Percentiles rank a stretch among this genome's conserved stretches.
Evolutionary conservation across 129 eudicot species (phyloP).

Genomic region (Smallanthus sonchifolius): DNA sequence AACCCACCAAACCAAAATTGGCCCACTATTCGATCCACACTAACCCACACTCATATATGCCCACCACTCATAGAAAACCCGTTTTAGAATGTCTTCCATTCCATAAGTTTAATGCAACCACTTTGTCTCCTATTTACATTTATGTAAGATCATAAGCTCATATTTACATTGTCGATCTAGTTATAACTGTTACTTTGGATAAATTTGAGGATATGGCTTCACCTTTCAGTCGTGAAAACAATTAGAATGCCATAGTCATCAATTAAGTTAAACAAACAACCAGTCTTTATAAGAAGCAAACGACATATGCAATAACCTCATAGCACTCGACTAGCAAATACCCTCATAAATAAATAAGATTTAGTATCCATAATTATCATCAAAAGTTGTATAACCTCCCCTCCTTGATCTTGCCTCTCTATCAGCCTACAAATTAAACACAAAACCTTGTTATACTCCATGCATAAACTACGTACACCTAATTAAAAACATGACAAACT

Average conservation of each 20-base stretch:
- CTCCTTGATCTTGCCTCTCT: slow-evolving; percentile 79
- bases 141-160: not conserved
- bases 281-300: not conserved
- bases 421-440: slow-evolving; percentile 57
- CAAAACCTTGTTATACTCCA: not conserved
- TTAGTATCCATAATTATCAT: slow-evolving; percentile 62
- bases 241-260: not conserved
- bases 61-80: too few relatives aligned
- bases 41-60: too few relatives aligned
- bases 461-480: not conserved
- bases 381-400: slow-evolving; percentile 51
- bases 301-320: not conserved
- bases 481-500: too few relatives aligned
- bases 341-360: not conserved
- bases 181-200: not conserved
- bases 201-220: not conserved
- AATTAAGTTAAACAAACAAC: not conserved
- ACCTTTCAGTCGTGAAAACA: not conserved
- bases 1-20: too few relatives aligned
- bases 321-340: not conserved
- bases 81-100: too few relatives aligned
- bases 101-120: too few relatives aligned
- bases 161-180: not conserved
- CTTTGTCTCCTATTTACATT: too few relatives aligned
- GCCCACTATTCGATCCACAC: too few relatives aligned